Conservation (phyloP, 768 basidiomycete species). For the Hygrophorus russula region DNA sequence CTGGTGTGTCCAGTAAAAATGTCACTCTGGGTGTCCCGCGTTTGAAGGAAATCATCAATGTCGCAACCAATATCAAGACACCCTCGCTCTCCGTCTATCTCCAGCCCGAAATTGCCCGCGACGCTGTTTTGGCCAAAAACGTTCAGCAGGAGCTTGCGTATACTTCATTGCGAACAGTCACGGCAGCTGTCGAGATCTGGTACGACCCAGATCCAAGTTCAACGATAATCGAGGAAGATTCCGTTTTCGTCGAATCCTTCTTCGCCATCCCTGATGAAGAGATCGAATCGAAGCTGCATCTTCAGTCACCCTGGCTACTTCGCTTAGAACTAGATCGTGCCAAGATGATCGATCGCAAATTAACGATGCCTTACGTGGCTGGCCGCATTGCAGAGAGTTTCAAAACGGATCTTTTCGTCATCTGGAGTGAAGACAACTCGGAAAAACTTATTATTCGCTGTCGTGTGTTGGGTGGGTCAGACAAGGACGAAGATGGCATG, state of each 20-base stretch:
- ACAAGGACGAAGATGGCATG: slow-evolving; percentile 77
- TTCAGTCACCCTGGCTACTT: slow-evolving; percentile 95
- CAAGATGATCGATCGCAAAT: slow-evolving; percentile 95
- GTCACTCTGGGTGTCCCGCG: slow-evolving; percentile 99
- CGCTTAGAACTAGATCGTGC: slow-evolving; percentile 94
- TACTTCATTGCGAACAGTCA: slow-evolving; percentile 89
- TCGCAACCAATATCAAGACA: slow-evolving; percentile 97
- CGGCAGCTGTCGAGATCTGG: slow-evolving; percentile 93
- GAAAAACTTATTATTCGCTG: slow-evolving; percentile 96
- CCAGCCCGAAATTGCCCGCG: slow-evolving; percentile 53
- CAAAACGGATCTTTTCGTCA: slow-evolving; percentile 92
- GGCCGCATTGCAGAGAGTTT: slow-evolving; percentile 90
- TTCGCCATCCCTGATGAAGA: slow-evolving; percentile 99
- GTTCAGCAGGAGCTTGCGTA: slow-evolving; percentile 91
- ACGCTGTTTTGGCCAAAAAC: slow-evolving; percentile 60
- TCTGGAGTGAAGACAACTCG: slow-evolving; percentile 98
- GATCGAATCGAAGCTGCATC: slow-evolving; percentile 78
- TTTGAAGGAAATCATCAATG: slow-evolving; percentile 98
- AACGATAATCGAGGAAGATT: slow-evolving; percentile 94
- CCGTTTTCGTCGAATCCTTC: slow-evolving; percentile 95
- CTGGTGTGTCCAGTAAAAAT: slow-evolving; percentile 99
- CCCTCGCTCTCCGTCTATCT: slow-evolving; percentile 93
- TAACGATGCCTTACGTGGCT: slow-evolving; percentile 92
- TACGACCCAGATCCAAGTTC: slow-evolving; percentile 89
- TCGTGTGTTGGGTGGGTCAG: slow-evolving; percentile 74